Conservation (phyloP, 495 filamentous ascomycete genomes). For the Hyaloscypha variabilis region DNA sequence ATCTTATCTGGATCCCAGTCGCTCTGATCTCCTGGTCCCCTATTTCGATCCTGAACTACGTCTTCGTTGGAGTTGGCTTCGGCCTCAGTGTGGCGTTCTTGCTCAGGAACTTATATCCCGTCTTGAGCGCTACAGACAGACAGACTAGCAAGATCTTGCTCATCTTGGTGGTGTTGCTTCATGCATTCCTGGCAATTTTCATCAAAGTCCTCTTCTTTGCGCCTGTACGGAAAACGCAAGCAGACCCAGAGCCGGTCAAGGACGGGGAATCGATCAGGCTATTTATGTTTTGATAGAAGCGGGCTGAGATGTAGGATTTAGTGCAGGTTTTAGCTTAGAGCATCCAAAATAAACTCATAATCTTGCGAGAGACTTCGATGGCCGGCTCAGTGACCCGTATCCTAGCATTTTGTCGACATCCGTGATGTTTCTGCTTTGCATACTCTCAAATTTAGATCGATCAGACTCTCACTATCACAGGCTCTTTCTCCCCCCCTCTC, state of each 20-base stretch:
- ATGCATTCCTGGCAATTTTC: slow-evolving; percentile 84
- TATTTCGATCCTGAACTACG: slow-evolving; percentile 83
- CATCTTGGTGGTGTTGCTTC: slow-evolving; percentile 78
- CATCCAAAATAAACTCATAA: neutral
- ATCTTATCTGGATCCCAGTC: slow-evolving; percentile 95
- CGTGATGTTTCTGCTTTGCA: neutral
- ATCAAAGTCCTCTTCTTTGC: slow-evolving; percentile 98
- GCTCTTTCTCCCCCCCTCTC: slow-evolving; percentile 56
- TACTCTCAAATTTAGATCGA: neutral
- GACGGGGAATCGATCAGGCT: slow-evolving; percentile 9
- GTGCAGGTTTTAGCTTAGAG: slow-evolving; percentile 3
- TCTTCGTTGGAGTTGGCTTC: slow-evolving; percentile 91
- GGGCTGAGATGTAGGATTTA: slow-evolving; percentile 3
- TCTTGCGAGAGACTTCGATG: neutral
- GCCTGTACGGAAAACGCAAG: slow-evolving; percentile 61
- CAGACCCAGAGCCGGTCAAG: slow-evolving; percentile 27
- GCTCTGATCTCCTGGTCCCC: slow-evolving; percentile 89
- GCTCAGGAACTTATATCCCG: slow-evolving; percentile 89
- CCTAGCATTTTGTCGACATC: neutral
- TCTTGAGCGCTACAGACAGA: slow-evolving; percentile 87
- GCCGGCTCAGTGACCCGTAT: neutral
- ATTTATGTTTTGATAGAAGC: slow-evolving; percentile 24
- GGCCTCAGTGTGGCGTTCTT: slow-evolving; percentile 84
- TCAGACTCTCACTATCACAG: slow-evolving; percentile 11
- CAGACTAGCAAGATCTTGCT: slow-evolving; percentile 89